Conservation (phyloP, 345 rosid species). For the Camelina neglecta region DNA sequence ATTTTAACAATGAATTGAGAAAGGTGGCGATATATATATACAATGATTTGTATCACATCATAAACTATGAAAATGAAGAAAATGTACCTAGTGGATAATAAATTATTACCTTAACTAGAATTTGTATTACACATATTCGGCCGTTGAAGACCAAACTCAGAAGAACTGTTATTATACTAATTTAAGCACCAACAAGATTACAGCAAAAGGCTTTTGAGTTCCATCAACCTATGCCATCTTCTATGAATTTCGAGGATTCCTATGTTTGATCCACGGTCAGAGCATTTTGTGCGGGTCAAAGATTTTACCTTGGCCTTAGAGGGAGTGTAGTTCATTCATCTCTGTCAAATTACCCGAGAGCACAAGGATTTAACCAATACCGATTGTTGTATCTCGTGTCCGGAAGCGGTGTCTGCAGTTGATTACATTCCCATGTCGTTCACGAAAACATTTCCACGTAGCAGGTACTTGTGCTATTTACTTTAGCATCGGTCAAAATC, state of each 20-base stretch:
- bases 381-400: slow-evolving; percentile 22
- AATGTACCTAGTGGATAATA: not conserved
- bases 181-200: slow-evolving; percentile 24
- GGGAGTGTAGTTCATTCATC: slow-evolving; percentile 18
- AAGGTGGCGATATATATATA: not conserved
- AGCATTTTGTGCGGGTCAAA: slow-evolving; percentile 15
- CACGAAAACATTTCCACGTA: slow-evolving; percentile 22
- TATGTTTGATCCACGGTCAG: slow-evolving; percentile 27
- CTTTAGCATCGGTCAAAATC: slow-evolving; percentile 30
- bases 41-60: slow-evolving; percentile 7
- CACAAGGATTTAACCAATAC: slow-evolving; percentile 24
- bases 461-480: slow-evolving; percentile 15
- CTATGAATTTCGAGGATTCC: slow-evolving; percentile 5
- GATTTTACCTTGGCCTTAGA: slow-evolving; percentile 29
- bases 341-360: slow-evolving; percentile 20
- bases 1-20: slow-evolving; percentile 11
- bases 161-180: slow-evolving; percentile 19
- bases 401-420: slow-evolving; percentile 28
- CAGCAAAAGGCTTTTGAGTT: slow-evolving; percentile 25
- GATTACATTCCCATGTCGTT: slow-evolving; percentile 11
- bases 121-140: slow-evolving; percentile 30
- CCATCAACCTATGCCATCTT: slow-evolving; percentile 19
- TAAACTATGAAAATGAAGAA: not conserved
- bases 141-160: slow-evolving; percentile 28
- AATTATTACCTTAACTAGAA: slow-evolving; percentile 27